These are phyloP conservation scores for Cercospora brassicicola DNA, from an alignment of 2,329 filamentous ascomycete species.

Conservation along the genomic window DNA sequence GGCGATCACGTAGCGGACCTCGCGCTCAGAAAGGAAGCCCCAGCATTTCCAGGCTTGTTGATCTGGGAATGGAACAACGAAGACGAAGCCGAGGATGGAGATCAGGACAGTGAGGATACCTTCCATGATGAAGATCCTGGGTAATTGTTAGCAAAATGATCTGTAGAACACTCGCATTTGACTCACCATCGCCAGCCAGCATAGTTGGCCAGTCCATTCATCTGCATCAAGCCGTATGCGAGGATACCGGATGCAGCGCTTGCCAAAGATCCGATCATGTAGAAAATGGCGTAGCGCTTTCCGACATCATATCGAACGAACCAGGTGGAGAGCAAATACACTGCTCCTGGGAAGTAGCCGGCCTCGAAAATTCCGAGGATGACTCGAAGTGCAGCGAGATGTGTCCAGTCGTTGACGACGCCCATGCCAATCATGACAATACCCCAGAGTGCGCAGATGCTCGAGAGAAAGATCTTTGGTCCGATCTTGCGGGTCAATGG, in stretches of 20 bases:
- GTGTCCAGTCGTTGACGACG: slow-evolving; percentile 31
- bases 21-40: slow-evolving; percentile 12
- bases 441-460: slow-evolving; percentile 14
- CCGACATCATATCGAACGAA: slow-evolving; percentile 45
- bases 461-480: slow-evolving; percentile 33
- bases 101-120: slow-evolving; percentile 14
- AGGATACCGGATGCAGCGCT: slow-evolving; percentile 54
- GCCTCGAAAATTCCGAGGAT: slow-evolving; percentile 33
- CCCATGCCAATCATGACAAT: slow-evolving; percentile 49
- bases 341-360: slow-evolving; percentile 28
- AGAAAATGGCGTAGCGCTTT: slow-evolving; percentile 39
- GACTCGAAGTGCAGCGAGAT: slow-evolving; percentile 27
- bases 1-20: slow-evolving; percentile 14
- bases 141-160: slow-evolving; percentile 9
- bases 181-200: slow-evolving; percentile 20
- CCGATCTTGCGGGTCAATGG: slow-evolving; percentile 34
- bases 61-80: slow-evolving; percentile 18
- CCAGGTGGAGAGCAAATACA: slow-evolving; percentile 50
- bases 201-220: slow-evolving; percentile 33
- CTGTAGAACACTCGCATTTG: no score
- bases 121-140: slow-evolving; percentile 23
- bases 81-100: slow-evolving; percentile 8
- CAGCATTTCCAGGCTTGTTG: slow-evolving; percentile 1
- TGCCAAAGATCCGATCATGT: slow-evolving; percentile 42
- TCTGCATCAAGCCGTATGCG: slow-evolving; percentile 50